Evolutionary conservation across 2,329 filamentous ascomycete genomes (phyloP).

Genomic region (Pseudogymnoascus sp.): DNA sequence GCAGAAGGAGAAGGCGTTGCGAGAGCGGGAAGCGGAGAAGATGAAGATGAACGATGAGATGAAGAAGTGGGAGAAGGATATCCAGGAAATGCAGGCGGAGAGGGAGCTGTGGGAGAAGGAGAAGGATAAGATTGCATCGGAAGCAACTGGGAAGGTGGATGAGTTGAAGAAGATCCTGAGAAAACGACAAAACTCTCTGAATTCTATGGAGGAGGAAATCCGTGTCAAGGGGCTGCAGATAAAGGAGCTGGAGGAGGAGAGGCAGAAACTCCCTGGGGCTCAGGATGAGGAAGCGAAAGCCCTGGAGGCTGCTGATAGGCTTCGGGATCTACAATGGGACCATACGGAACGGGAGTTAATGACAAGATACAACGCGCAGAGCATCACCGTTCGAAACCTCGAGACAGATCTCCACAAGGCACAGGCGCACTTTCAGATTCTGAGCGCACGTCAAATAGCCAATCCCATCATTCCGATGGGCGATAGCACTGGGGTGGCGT

Average conservation of each 20-base stretch:
- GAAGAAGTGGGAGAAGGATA: slow-evolving; percentile 56
- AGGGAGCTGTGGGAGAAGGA: slow-evolving; percentile 46
- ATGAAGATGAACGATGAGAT: slow-evolving; percentile 63
- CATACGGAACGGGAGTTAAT: slow-evolving; percentile 21
- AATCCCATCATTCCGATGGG: slow-evolving; percentile 26
- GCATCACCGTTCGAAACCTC: slow-evolving; percentile 22
- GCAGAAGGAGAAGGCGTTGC: slow-evolving; percentile 65
- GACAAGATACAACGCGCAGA: slow-evolving; percentile 20
- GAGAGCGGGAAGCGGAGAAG: slow-evolving; percentile 60
- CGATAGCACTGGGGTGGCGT: slow-evolving; percentile 29
- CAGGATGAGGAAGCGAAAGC: slow-evolving; percentile 39
- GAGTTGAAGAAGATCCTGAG: slow-evolving; percentile 47
- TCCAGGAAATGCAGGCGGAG: slow-evolving; percentile 49
- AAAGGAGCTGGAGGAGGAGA: slow-evolving; percentile 63
- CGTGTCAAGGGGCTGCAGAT: slow-evolving; percentile 62
- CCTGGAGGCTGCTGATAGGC: slow-evolving; percentile 23
- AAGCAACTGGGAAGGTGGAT: slow-evolving; percentile 43
- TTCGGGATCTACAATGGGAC: slow-evolving; percentile 28
- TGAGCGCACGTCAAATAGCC: slow-evolving; percentile 21
- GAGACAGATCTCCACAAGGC: slow-evolving; percentile 19
- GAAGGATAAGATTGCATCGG: slow-evolving; percentile 41
- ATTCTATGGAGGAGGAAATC: slow-evolving; percentile 59
- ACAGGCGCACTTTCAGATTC: slow-evolving; percentile 14
- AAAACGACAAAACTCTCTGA: slow-evolving; percentile 49
- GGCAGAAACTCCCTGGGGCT: slow-evolving; percentile 54